phyloP scores from a whole-genome alignment of 2,329 filamentous ascomycete genomes.

The Xylariales sp. region DNA sequence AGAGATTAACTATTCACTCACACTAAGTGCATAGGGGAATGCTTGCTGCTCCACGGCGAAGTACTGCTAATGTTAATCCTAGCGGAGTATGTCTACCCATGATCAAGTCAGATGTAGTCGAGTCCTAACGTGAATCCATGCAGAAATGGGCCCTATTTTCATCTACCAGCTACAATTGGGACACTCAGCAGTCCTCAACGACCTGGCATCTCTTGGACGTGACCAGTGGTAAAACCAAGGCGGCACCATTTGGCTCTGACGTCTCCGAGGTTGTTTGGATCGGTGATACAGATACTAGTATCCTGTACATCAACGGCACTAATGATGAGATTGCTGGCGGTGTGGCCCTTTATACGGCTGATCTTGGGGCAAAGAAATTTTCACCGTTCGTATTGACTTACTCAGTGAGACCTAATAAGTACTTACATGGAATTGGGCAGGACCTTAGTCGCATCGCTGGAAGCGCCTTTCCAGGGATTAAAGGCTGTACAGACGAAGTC shows the following conservation, averaged over 20 bases:
- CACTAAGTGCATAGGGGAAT: slow-evolving; percentile 29
- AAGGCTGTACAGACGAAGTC: slow-evolving; percentile 34
- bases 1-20: slow-evolving; percentile 2
- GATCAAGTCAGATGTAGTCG: background rate
- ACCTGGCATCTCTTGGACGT: slow-evolving; percentile 35
- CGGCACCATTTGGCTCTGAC: slow-evolving; percentile 31
- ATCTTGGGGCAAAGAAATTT: slow-evolving; percentile 31
- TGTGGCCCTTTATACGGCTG: slow-evolving; percentile 34
- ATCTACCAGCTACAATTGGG: slow-evolving; percentile 33
- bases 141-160: slow-evolving; percentile 34
- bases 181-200: slow-evolving; percentile 20
- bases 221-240: slow-evolving; percentile 25
- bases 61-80: slow-evolving; percentile 32
- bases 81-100: slow-evolving; percentile 27
- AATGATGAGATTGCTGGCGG: slow-evolving; percentile 31
- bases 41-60: slow-evolving; percentile 35
- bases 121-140: slow-evolving; percentile 14
- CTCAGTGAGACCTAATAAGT: background rate
- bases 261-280: slow-evolving; percentile 36
- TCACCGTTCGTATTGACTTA: slow-evolving; percentile 30
- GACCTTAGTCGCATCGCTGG: slow-evolving; percentile 32
- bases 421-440: slow-evolving; percentile 26
- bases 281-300: slow-evolving; percentile 29
- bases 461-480: slow-evolving; percentile 33
- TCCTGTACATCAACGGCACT: slow-evolving; percentile 36